phyloP scores from a whole-genome alignment of 306 rosid genomes.

The Vicia sativa region DNA sequence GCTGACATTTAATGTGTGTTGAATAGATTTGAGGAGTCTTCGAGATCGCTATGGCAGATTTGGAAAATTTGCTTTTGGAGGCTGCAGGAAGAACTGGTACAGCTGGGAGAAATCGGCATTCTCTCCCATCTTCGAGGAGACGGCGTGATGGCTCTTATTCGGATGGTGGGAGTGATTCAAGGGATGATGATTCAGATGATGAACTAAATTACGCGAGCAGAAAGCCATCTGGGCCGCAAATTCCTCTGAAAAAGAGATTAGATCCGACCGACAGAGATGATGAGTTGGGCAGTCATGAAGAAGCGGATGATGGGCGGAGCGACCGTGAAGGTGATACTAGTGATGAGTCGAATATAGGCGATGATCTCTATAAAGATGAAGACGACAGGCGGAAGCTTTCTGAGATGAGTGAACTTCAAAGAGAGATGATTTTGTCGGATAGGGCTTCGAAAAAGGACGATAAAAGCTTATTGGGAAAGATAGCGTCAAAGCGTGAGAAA shows the following conservation, averaged over 20 bases:
- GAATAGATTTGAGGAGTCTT: constrained; percentile 29
- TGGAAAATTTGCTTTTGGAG: constrained; percentile 88
- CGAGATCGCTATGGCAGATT: constrained; percentile 65
- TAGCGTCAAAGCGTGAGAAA: constrained; percentile 75
- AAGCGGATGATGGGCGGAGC: constrained; percentile 59
- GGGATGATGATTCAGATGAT: constrained; percentile 68
- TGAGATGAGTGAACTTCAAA: constrained; percentile 94
- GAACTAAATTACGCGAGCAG: constrained; percentile 57
- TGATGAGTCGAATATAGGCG: constrained; percentile 79
- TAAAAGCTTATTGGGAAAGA: constrained; percentile 73
- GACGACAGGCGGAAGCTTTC: constrained; percentile 78
- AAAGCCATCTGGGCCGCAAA: constrained; percentile 71
- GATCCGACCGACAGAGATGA: constrained; percentile 69
- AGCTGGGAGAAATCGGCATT: constrained; percentile 70
- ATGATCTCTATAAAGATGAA: constrained; percentile 89
- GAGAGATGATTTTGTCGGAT: constrained; percentile 92
- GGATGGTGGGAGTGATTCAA: constrained; percentile 79
- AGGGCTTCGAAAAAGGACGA: constrained; percentile 86
- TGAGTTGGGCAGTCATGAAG: constrained; percentile 80
- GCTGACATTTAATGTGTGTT: constrained; percentile 28
- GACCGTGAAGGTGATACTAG: constrained; percentile 66
- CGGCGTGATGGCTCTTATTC: constrained; percentile 65
- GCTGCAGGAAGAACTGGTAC: constrained; percentile 92
- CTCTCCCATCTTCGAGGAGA: constrained; percentile 62
- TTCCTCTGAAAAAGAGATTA: constrained; percentile 86